These are phyloP conservation scores for Fusarium multiceps DNA, from an alignment of 2,329 filamentous ascomycete genomes.

Conservation along the genomic window DNA sequence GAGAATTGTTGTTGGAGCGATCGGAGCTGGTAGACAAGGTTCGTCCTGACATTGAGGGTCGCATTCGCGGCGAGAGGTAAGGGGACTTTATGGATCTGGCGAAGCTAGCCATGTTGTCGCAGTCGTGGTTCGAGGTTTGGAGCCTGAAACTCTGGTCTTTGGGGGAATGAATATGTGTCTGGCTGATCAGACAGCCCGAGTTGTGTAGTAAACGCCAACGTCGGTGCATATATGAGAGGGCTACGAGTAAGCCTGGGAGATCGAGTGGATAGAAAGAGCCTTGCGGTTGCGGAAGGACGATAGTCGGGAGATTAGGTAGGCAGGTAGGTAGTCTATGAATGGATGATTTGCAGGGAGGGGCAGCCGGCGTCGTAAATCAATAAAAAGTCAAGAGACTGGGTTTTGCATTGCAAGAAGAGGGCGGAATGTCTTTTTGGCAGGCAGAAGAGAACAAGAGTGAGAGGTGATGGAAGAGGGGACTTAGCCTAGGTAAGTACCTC, in stretches of 20 bases:
- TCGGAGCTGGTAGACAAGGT: conserved; percentile 62
- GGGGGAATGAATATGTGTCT: conserved; percentile 20
- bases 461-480: neutral
- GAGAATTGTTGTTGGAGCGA: conserved; percentile 42
- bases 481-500: neutral
- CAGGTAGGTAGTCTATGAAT: neutral
- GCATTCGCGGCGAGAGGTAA: conserved; percentile 57
- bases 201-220: conserved; percentile 39
- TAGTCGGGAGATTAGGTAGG: conserved; percentile 4
- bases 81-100: conserved; percentile 62
- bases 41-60: conserved; percentile 58
- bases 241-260: neutral
- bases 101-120: conserved; percentile 58
- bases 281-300: conserved; percentile 1
- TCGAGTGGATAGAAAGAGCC: conserved; percentile 14
- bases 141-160: conserved; percentile 19
- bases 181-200: conserved; percentile 35
- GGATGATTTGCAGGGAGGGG: conserved; percentile 25
- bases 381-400: conserved; percentile 14
- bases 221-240: conserved; percentile 33
- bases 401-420: conserved; percentile 9
- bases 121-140: conserved; percentile 25
- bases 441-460: neutral
- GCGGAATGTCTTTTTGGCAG: conserved; percentile 22
- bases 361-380: conserved; percentile 15